These are phyloP conservation scores for Starmerella ratchasimensis DNA, from an alignment of 805 yeast species.

Conservation along the genomic window DNA sequence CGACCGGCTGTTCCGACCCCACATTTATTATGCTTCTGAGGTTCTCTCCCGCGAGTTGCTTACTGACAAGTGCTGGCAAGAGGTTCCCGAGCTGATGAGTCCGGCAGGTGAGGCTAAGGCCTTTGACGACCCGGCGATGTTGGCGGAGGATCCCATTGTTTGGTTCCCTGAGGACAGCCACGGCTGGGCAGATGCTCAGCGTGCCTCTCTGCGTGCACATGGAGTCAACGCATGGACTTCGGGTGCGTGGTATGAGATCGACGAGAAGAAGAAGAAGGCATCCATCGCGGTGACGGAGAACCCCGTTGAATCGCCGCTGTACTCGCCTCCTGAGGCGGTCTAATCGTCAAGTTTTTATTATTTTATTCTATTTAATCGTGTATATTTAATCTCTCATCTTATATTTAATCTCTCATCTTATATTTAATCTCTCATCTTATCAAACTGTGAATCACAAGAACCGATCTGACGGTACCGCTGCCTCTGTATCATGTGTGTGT, in stretches of 20 bases:
- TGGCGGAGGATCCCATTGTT: conserved; percentile 54
- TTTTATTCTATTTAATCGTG: background rate
- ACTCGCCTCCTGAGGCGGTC: conserved; percentile 3
- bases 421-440: too few species aligned
- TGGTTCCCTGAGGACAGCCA: conserved; percentile 89
- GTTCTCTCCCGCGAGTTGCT: conserved; percentile 21
- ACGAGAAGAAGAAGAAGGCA: conserved; percentile 21
- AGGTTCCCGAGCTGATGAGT: conserved; percentile 12
- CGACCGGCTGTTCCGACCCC: conserved; percentile 43
- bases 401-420: too few species aligned
- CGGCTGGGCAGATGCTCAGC: conserved; percentile 59
- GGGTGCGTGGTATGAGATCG: conserved; percentile 42
- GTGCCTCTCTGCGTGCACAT: conserved; percentile 37
- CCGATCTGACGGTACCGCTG: too few species aligned
- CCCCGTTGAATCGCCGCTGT: conserved; percentile 17
- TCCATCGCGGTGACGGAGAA: conserved; percentile 14
- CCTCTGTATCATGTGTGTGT: too few species aligned
- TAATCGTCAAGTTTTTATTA: background rate
- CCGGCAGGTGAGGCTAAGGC: conserved; percentile 45
- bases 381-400: too few species aligned
- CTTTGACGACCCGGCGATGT: conserved; percentile 62
- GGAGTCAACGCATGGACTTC: conserved; percentile 54
- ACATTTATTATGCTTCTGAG: conserved; percentile 34
- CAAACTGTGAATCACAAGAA: too few species aligned
- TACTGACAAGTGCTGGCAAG: conserved; percentile 22